Percentiles rank a stretch among this genome's conserved stretches.
phyloP scores from a whole-genome alignment of 768 basidiomycete species.

The Terana coerulea region DNA sequence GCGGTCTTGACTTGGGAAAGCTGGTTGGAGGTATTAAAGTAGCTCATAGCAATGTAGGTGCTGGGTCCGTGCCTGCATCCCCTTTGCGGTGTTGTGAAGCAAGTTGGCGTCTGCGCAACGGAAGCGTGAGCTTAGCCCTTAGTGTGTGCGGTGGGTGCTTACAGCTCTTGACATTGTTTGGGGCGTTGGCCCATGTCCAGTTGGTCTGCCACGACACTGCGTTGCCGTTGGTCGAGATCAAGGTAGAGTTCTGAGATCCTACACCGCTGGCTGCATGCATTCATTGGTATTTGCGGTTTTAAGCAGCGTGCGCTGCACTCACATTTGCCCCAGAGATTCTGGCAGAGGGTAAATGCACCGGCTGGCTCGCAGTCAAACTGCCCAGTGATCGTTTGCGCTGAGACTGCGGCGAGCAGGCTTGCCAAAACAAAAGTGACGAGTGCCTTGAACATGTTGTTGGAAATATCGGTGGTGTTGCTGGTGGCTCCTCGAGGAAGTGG shows the following conservation, averaged over 20 bases:
- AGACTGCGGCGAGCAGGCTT: conserved; percentile 10
- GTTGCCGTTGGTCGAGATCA: conserved; percentile 35
- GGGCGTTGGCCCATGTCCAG: conserved; percentile 48
- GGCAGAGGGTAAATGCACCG: conserved; percentile 48
- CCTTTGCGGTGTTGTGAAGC: conserved; percentile 40
- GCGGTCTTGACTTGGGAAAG: conserved; percentile 31
- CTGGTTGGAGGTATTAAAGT: background rate
- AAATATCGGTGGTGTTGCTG: background rate
- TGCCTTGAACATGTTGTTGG: conserved; percentile 1
- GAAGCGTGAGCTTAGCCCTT: background rate
- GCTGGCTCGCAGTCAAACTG: conserved; percentile 41
- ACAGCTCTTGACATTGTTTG: conserved; percentile 58
- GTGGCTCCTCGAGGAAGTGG: background rate
- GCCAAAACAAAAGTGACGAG: conserved; percentile 4
- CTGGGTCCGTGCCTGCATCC: conserved; percentile 45
- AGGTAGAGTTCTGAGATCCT: conserved; percentile 46
- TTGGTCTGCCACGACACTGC: conserved; percentile 50
- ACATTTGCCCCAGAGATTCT: conserved; percentile 54
- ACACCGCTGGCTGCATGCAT: conserved; percentile 35
- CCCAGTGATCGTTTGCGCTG: conserved; percentile 41
- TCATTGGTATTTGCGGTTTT: background rate
- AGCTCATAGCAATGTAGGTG: background rate
- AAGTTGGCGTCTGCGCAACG: conserved; percentile 46
- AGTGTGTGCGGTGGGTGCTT: conserved; percentile 13
- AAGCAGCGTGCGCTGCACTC: conserved; percentile 8